Evolutionary conservation across 2,329 filamentous ascomycete genomes (phyloP).

Genomic region (Triangularia setosa): DNA sequence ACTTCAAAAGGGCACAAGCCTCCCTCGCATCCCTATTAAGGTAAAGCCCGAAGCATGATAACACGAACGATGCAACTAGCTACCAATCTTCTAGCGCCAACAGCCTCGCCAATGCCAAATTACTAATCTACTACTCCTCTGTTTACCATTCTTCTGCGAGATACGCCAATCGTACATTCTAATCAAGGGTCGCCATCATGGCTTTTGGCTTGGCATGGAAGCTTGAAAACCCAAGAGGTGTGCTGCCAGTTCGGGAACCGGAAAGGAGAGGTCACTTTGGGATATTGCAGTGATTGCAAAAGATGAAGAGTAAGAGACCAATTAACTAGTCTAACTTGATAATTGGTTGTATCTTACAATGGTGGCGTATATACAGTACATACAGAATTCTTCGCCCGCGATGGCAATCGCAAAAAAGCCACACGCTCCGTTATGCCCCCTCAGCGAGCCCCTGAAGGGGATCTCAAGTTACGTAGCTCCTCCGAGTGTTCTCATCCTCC

Average conservation of each 20-base stretch:
- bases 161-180: neutral
- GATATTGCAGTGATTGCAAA: neutral
- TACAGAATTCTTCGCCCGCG: neutral
- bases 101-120: neutral
- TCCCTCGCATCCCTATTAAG: neutral
- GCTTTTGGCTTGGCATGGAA: neutral
- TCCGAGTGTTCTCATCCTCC: neutral
- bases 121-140: neutral
- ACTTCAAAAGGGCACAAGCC: neutral
- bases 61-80: neutral
- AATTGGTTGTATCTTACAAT: neutral
- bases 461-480: neutral
- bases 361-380: neutral
- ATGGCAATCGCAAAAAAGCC: neutral
- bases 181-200: neutral
- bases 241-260: neutral
- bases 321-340: neutral
- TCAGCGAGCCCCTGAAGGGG: neutral
- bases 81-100: neutral
- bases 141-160: neutral
- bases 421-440: neutral
- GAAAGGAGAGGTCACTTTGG: too few species aligned
- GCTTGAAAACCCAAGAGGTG: neutral
- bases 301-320: neutral
- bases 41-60: neutral